Percentiles rank a stretch among this genome's conserved stretches.
Evolutionary conservation across 208 protist species (phyloP).

Genomic region (Jaenimonas drosophilae): DNA sequence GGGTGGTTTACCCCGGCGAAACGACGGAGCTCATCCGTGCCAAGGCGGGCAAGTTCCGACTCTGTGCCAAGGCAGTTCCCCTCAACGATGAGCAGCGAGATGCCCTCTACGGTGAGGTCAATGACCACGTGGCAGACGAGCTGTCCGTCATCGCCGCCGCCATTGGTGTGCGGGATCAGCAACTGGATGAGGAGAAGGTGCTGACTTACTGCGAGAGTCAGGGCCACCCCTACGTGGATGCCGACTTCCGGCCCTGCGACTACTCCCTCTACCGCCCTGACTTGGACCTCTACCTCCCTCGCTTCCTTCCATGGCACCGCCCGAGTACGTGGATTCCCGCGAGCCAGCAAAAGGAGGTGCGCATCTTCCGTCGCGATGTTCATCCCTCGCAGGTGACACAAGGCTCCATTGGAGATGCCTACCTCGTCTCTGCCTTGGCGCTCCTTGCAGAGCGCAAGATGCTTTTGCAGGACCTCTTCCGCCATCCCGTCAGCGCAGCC

Average conservation of each 20-base stretch:
- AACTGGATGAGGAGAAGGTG: conserved; percentile 45
- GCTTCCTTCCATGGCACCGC: conserved; percentile 48
- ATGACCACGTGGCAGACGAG: conserved; percentile 26
- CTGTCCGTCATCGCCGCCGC: conserved; percentile 25
- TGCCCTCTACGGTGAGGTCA: conserved; percentile 24
- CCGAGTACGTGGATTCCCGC: conserved; percentile 43
- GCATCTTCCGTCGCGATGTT: conserved; percentile 56
- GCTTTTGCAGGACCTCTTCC: conserved; percentile 46
- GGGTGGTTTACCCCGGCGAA: conserved; percentile 58
- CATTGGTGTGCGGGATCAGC: conserved; percentile 18
- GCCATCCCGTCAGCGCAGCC: conserved; percentile 40
- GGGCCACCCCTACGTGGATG: conserved; percentile 48
- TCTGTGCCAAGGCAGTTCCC: conserved; percentile 40
- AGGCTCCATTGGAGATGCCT: conserved; percentile 73
- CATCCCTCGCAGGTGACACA: conserved; percentile 55
- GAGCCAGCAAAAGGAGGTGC: conserved; percentile 43
- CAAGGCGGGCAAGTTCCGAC: conserved; percentile 60
- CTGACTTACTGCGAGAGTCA: conserved; percentile 41
- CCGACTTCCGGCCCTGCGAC: conserved; percentile 52
- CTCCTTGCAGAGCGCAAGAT: conserved; percentile 28
- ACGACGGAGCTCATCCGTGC: conserved; percentile 50
- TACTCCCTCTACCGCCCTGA: conserved; percentile 54
- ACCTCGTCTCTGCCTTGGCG: conserved; percentile 61
- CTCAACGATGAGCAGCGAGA: conserved; percentile 46
- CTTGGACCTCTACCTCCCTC: conserved; percentile 45